Percentiles rank a stretch among this genome's conserved stretches.
Conservation (phyloP, 805 yeast species). For the Metschnikowia arizonensis region DNA sequence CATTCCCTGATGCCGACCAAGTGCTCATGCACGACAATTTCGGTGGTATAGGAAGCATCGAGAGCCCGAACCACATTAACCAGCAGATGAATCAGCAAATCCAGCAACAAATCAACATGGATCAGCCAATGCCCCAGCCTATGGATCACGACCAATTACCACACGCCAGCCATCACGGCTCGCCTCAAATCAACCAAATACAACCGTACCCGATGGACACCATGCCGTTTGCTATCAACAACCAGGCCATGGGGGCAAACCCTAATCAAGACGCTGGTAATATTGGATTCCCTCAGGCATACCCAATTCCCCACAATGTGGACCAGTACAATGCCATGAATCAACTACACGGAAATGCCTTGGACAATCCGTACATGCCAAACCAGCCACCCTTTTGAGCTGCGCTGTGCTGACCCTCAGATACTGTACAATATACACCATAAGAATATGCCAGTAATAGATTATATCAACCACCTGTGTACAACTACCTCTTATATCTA, state of each 20-base stretch:
- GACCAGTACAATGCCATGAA: slow-evolving; percentile 6
- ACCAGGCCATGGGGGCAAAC: background rate
- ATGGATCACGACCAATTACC: slow-evolving; percentile 1
- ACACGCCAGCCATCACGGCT: background rate
- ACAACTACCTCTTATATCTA: too few species aligned
- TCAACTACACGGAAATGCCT: background rate
- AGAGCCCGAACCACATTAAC: slow-evolving; percentile 1
- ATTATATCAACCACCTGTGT: background rate
- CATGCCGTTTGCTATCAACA: slow-evolving; percentile 1
- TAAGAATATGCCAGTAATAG: too few species aligned
- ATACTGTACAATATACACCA: slow-evolving; percentile 1
- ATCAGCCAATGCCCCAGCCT: background rate
- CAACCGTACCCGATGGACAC: slow-evolving; percentile 4
- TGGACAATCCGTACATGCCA: slow-evolving; percentile 3
- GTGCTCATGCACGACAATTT: slow-evolving; percentile 4
- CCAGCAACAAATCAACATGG: slow-evolving; percentile 2
- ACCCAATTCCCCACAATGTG: slow-evolving; percentile 1
- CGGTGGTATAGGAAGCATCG: slow-evolving; percentile 2
- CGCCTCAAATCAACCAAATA: slow-evolving; percentile 2
- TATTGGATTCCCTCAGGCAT: background rate
- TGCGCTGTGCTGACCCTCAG: background rate
- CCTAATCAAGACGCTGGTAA: slow-evolving; percentile 2
- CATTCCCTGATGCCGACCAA: slow-evolving; percentile 1
- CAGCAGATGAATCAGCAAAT: slow-evolving; percentile 4
- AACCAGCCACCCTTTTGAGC: slow-evolving; percentile 4